These are phyloP conservation scores for Coemansia sp. DNA, from an alignment of 192 early-diverging fungal genomes.

Conservation along the genomic window DNA sequence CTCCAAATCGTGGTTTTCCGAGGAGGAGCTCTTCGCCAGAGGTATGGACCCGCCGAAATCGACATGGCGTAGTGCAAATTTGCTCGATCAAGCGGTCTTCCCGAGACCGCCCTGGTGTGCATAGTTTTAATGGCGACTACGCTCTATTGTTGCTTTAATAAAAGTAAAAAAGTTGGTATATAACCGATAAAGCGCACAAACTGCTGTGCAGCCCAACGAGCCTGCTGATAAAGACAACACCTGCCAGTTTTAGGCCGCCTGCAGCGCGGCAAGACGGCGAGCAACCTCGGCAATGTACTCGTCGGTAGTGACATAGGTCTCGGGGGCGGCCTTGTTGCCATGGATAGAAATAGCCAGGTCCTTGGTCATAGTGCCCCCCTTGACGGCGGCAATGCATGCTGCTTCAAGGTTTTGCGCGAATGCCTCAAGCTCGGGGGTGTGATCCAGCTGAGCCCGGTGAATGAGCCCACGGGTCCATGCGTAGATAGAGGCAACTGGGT, in stretches of 20 bases:
- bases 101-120: too few relatives aligned
- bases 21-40: slow-evolving; percentile 22
- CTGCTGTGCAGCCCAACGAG: too few relatives aligned
- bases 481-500: slow-evolving; percentile 96
- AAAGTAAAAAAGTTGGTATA: not conserved
- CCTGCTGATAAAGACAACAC: too few relatives aligned
- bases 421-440: slow-evolving; percentile 63
- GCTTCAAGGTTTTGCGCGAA: slow-evolving; percentile 80
- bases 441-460: slow-evolving; percentile 92
- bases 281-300: slow-evolving; percentile 87
- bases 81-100: too few relatives aligned
- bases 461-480: slow-evolving; percentile 91
- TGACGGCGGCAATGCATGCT: slow-evolving; percentile 86
- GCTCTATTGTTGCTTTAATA: not conserved
- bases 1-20: slow-evolving; percentile 31
- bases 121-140: too few relatives aligned
- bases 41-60: slow-evolving; percentile 13
- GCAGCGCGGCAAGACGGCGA: slow-evolving; percentile 49
- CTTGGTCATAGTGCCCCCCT: slow-evolving; percentile 91
- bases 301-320: slow-evolving; percentile 82
- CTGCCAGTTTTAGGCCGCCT: slow-evolving; percentile 20
- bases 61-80: not conserved
- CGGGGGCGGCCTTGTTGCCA: slow-evolving; percentile 64
- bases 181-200: too few relatives aligned
- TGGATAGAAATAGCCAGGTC: slow-evolving; percentile 94